phyloP scores from a whole-genome alignment of 257 asterid genomes.

The Solanum peruvianum region DNA sequence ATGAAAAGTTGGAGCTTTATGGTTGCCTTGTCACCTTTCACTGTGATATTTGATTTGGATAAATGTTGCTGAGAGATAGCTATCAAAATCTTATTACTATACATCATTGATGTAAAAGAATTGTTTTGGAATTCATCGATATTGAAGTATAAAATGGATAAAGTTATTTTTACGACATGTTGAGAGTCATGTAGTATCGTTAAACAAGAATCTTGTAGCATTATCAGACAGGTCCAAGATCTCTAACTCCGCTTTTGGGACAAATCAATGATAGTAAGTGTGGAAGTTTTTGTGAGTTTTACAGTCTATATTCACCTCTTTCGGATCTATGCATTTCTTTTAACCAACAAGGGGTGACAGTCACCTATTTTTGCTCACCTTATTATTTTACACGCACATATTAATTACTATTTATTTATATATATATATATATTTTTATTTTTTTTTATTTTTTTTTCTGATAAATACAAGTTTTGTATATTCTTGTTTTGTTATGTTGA shows the following conservation, averaged over 20 bases:
- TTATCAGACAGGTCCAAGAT: too few species aligned
- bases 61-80: neutral
- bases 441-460: neutral
- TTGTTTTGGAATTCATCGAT: too few species aligned
- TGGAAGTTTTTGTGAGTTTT: too few species aligned
- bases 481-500: neutral
- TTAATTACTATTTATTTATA: neutral
- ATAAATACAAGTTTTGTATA: neutral
- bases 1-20: too few species aligned
- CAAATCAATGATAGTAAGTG: neutral
- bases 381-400: neutral
- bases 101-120: neutral
- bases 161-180: too few species aligned
- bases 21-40: too few species aligned
- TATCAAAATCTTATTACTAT: too few species aligned
- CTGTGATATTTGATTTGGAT: neutral
- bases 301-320: neutral
- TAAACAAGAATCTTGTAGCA: too few species aligned
- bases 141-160: too few species aligned
- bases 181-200: too few species aligned
- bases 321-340: neutral
- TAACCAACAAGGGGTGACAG: neutral
- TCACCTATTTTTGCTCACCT: neutral
- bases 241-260: too few species aligned
- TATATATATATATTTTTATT: too few species aligned